A percentile compares a stretch with the other conserved stretches of the same genome.
These are phyloP conservation scores for Medicago ruthenica DNA, from an alignment of 306 rosid species.

Conservation along the genomic window DNA sequence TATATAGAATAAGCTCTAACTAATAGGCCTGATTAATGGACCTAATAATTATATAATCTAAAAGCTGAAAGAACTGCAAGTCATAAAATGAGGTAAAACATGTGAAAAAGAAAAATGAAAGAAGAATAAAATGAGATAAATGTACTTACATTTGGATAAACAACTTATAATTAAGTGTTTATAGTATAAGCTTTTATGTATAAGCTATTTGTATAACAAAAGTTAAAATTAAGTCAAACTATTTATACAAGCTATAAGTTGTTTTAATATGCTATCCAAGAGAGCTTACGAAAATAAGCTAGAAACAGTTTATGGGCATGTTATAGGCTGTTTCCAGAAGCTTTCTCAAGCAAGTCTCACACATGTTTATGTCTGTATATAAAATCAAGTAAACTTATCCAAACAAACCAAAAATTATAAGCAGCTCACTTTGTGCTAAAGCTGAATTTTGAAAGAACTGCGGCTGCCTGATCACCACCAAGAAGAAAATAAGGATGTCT, in stretches of 20 bases:
- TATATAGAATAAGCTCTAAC: too few species aligned
- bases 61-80: too few species aligned
- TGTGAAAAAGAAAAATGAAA: neutral
- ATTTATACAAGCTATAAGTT: neutral
- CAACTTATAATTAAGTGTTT: neutral
- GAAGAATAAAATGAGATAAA: too few species aligned
- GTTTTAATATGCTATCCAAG: neutral
- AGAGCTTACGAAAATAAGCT: neutral
- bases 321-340: neutral
- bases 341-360: neutral
- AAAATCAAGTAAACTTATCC: neutral
- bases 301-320: neutral
- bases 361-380: neutral
- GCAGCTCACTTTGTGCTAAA: slow-evolving; percentile 58
- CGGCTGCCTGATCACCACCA: slow-evolving; percentile 92
- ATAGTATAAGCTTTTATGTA: neutral
- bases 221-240: neutral
- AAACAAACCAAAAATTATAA: slow-evolving; percentile 4
- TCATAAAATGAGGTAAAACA: too few species aligned
- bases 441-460: slow-evolving; percentile 80
- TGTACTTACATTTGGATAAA: neutral
- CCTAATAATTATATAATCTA: too few species aligned
- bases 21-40: too few species aligned
- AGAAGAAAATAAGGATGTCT: slow-evolving; percentile 92
- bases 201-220: neutral